Percentiles rank a stretch among this genome's conserved stretches.
phyloP scores from a whole-genome alignment of 1,139 yeast species.

The Nakaseomyces delphensis region DNA sequence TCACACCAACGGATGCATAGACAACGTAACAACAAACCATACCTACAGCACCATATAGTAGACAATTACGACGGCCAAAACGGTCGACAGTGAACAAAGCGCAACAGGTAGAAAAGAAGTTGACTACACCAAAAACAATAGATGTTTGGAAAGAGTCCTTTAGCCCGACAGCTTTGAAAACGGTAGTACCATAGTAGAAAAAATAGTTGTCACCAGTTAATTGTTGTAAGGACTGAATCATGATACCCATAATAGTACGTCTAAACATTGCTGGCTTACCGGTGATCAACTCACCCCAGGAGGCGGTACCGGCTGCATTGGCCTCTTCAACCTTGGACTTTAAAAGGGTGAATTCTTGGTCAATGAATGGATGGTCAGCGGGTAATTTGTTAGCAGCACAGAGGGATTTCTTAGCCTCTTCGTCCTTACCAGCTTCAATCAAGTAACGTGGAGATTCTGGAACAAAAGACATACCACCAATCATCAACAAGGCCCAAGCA shows the following conservation, averaged over 20 bases:
- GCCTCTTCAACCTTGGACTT: conserved; percentile 51
- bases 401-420: conserved; percentile 46
- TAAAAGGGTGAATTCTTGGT: conserved; percentile 50
- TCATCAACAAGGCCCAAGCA: conserved; percentile 36
- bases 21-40: conserved; percentile 57
- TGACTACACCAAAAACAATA: conserved; percentile 66
- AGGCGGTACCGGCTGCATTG: conserved; percentile 31
- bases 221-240: conserved; percentile 63
- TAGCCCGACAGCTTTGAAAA: conserved; percentile 67
- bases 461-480: conserved; percentile 51
- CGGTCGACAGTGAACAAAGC: conserved; percentile 58
- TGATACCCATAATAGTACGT: conserved; percentile 55
- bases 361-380: conserved; percentile 38
- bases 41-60: conserved; percentile 52
- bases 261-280: conserved; percentile 38
- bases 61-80: conserved; percentile 58
- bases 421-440: conserved; percentile 44
- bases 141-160: conserved; percentile 64
- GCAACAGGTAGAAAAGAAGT: conserved; percentile 61
- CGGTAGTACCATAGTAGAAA: conserved; percentile 70
- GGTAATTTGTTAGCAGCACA: conserved; percentile 39
- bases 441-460: conserved; percentile 77
- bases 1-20: conserved; percentile 60
- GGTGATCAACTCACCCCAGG: conserved; percentile 35
- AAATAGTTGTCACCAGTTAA: conserved; percentile 72